Base-by-base conservation (phyloP, 495 filamentous ascomycete species). In the Penicillium turbatum region DNA sequence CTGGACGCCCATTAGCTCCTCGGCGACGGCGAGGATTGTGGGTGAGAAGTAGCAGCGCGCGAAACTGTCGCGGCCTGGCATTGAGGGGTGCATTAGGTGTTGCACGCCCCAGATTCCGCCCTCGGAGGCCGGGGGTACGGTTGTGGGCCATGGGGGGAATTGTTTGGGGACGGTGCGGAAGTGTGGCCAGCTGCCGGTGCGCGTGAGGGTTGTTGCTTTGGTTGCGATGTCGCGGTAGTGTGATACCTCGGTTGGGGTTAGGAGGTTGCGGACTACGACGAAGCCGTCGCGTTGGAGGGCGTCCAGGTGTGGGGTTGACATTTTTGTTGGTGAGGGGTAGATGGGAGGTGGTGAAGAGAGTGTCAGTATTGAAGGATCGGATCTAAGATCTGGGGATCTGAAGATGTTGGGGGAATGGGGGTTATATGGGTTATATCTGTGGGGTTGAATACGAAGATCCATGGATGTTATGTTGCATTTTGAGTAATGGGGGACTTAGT, bases 51-150 rank as follows among this genome's bases (percentile, higher is more conserved):
- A 93, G 45, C 77, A 73, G 17, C 64, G 46, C 8, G 79, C 75
- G 68, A 90, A 90, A 6, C 69, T 64, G 1, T 63, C 58, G 16
- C 77, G 70, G 53, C 80, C 73, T 0, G 78, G 74, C 55, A 89
- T 79, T 6, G 72, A 62, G 0, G 89, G 88, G 68, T 93, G 85
- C 49, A 93, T 70, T 1, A 93, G 80, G 68, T 90, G 87, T 75
- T 92, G 88, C 8, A 92, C 83, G 53, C 89, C 89, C 89, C 89
- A 93, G 69, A 93, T 90, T 17, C 87, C 88, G 52, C 74, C 76
- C 30, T 76, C 72, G 0, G 70, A 72, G 45, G 77, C 71, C 0
- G 74, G 72, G 0, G 76, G 76, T 0, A 72, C 59, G 34, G 70
- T 74, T 1, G 72, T 69, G 21, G 79, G 76, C 87, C 88, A 92